Conservation (phyloP, 1,139 yeast genomes). For the Magnusiomyces tetraspermus region DNA sequence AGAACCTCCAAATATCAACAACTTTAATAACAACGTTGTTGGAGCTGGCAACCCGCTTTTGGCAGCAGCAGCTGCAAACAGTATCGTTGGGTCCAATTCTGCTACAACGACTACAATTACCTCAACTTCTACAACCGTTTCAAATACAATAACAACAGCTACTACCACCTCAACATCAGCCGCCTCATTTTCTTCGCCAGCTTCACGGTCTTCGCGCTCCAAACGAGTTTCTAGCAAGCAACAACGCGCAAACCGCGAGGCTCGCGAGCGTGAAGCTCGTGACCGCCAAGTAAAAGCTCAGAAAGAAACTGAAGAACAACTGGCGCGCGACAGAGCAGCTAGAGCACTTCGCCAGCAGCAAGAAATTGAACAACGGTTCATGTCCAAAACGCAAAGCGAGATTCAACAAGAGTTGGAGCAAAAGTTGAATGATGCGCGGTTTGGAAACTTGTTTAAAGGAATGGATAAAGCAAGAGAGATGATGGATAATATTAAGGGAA, state of each 20-base stretch:
- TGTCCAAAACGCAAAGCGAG: background rate
- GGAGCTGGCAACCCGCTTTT: too few relatives aligned
- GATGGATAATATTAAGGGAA: background rate
- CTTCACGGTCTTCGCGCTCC: background rate
- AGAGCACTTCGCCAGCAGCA: background rate
- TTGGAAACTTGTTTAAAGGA: background rate
- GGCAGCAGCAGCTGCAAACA: too few relatives aligned
- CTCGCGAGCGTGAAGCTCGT: slow-evolving; percentile 1
- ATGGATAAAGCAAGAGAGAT: background rate
- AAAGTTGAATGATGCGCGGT: background rate
- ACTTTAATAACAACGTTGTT: too few relatives aligned
- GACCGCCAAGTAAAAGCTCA: background rate
- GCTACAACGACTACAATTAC: background rate
- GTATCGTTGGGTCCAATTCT: background rate
- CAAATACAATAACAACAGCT: background rate
- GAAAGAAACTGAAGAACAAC: background rate
- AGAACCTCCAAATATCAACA: background rate
- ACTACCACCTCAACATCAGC: background rate
- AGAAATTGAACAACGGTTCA: background rate
- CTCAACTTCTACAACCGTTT: background rate
- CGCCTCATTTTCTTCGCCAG: background rate
- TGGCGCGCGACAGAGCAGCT: background rate
- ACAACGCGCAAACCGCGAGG: background rate
- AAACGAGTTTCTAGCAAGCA: background rate
- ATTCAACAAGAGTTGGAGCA: background rate